Evolutionary conservation across 2,329 filamentous ascomycete genomes (phyloP).

Genomic region (Colletotrichum truncatum): DNA sequence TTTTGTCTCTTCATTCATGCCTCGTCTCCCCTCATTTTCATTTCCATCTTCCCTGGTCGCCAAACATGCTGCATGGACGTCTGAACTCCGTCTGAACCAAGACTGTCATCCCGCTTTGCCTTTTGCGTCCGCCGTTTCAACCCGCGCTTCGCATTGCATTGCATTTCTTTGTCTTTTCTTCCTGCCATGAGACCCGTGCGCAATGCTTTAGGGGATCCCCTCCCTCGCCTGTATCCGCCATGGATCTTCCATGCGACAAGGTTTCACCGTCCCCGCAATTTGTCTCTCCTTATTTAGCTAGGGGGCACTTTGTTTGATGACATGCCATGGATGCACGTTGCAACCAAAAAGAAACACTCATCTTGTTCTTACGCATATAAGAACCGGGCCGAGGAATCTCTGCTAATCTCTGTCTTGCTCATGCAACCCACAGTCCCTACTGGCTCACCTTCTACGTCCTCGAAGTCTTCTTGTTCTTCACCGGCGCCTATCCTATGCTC

Average conservation of each 20-base stretch:
- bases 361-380: not conserved
- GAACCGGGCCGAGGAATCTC: not conserved
- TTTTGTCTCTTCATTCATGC: not conserved
- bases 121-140: conserved; percentile 20
- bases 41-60: too few relatives aligned
- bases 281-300: conserved; percentile 9
- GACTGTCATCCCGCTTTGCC: not conserved
- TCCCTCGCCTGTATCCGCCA: conserved; percentile 2
- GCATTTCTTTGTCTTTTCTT: conserved; percentile 15
- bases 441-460: conserved; percentile 35
- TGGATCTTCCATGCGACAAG: conserved; percentile 24
- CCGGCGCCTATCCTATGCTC: conserved; percentile 36
- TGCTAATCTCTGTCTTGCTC: not conserved
- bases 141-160: conserved; percentile 12
- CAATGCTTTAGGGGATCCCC: conserved; percentile 4
- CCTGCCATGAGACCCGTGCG: not conserved
- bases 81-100: conserved; percentile 21
- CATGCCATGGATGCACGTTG: not conserved
- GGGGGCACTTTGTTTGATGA: conserved; percentile 5
- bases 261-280: conserved; percentile 20
- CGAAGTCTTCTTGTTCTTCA: conserved; percentile 32
- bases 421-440: conserved; percentile 15
- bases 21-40: too few relatives aligned
- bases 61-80: too few relatives aligned
- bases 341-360: not conserved